Base-by-base conservation (phyloP, 345 rosid species). In the Salix viminalis region DNA sequence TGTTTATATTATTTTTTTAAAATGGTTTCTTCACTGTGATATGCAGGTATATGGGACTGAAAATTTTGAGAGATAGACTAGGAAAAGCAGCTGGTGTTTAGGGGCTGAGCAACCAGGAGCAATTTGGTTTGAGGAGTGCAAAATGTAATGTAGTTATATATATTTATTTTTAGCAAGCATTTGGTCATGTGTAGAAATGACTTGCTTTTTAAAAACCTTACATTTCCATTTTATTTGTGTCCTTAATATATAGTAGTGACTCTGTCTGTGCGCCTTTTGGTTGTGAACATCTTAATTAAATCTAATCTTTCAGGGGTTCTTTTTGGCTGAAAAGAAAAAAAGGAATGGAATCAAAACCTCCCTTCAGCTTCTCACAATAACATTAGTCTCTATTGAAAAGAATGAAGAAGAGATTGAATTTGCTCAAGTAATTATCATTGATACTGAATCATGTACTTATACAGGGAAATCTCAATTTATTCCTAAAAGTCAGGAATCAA, bases 11-110 rank as follows among this genome's bases (percentile, higher is more conserved):
- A 30, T 30, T 5, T 34, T 34, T 11, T 9, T 9, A 8, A 56
- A 56, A n/a, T 56, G 62, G 11, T n/a, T 37, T 10, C n/a, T 52
- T 75, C 50, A 74, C 75, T 68, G 66, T 74, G 67, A 72, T 70
- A 34, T 86, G 82, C 92, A 95, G 99, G 85, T 93, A 95, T 81
- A 89, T 91, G 94, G 97, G 96, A 71, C 83, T 90, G 75, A 89
- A 91, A 90, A 93, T 93, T 82, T 86, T 90, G 85, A 85, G 92
- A 72, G 83, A 89, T 23, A 89, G 99, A 83, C 86, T 89, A 58
- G 93, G 91, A 67, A 83, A 75, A 77, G 81, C 80, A 62, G 94
- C 90, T 74, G 84, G 86, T 75, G 87, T 84, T 74, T 89, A 81
- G 85, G 65, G 82, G 65, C 48, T 9, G 18, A 42, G 39, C 32